Conservation (phyloP, 1,284 basidiomycete genomes). For the Thelephora terrestris region DNA sequence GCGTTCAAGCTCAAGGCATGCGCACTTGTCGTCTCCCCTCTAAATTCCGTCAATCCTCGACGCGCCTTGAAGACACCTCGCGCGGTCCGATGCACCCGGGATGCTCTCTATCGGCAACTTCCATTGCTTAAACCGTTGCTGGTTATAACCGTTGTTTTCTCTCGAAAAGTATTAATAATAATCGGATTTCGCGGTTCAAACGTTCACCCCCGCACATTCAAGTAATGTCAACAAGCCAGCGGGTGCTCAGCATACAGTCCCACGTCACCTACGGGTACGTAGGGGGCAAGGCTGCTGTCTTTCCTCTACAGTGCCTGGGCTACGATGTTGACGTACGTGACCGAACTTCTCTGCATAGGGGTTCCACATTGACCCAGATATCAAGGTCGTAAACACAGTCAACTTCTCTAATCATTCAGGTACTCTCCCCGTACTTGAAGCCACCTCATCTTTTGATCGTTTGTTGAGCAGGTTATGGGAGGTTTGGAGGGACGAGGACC, state of each 20-base stretch:
- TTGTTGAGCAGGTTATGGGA: constrained; percentile 57
- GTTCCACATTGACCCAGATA: constrained; percentile 10
- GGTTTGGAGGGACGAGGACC: constrained; percentile 65
- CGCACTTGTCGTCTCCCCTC: no score
- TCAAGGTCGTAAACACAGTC: constrained; percentile 90
- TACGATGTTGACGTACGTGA: constrained; percentile 85
- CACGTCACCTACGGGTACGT: constrained; percentile 95
- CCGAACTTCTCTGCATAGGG: background rate
- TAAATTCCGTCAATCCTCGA: no score
- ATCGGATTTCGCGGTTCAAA: background rate
- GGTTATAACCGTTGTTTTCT: background rate
- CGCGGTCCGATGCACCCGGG: no score
- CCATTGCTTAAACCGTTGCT: no score
- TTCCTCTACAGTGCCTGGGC: constrained; percentile 90
- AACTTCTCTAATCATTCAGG: constrained; percentile 95
- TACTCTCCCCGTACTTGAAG: constrained; percentile 22
- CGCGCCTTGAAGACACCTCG: no score
- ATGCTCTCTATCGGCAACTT: no score
- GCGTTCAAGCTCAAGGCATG: background rate
- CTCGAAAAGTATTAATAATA: background rate
- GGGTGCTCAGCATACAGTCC: constrained; percentile 80
- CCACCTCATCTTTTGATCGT: background rate
- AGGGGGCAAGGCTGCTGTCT: constrained; percentile 91
- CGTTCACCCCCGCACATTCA: background rate
- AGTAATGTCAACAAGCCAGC: constrained; percentile 21